Conservation (phyloP, 345 rosid genomes). For the Balakata baccata region DNA sequence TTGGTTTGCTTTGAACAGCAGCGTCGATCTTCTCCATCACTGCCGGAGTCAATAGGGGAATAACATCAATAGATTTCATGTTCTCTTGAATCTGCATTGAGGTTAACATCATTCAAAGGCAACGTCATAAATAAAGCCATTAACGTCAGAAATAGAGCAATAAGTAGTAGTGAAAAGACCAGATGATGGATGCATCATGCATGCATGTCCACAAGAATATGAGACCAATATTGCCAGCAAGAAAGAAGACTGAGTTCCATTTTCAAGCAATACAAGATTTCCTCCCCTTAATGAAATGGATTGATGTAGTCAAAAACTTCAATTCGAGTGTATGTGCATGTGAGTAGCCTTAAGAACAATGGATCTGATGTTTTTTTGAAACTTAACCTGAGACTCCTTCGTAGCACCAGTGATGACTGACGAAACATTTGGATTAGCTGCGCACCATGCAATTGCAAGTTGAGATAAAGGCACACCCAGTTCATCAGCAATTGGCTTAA, state of each 20-base stretch:
- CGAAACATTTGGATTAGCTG: conserved; percentile 89
- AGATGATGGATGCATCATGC: background rate
- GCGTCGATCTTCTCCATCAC: conserved; percentile 90
- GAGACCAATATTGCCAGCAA: background rate
- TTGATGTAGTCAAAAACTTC: background rate
- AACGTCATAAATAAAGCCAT: background rate
- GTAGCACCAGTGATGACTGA: conserved; percentile 96
- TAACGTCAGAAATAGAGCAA: no score
- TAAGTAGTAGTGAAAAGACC: background rate
- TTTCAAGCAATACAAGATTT: background rate
- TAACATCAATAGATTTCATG: conserved; percentile 92
- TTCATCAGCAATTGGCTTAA: conserved; percentile 97
- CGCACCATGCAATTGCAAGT: conserved; percentile 98
- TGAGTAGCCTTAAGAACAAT: background rate
- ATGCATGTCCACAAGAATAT: background rate
- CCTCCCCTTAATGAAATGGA: background rate
- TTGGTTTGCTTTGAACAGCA: conserved; percentile 78
- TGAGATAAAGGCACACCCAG: conserved; percentile 90
- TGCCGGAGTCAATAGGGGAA: conserved; percentile 73
- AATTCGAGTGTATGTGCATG: no score
- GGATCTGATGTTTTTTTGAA: background rate
- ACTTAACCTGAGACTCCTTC: conserved; percentile 85
- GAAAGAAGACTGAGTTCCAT: background rate
- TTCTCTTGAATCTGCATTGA: conserved; percentile 78
- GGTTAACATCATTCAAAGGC: background rate